These are phyloP conservation scores for Aspergillus ruber DNA, from an alignment of 2,329 filamentous ascomycete species.

Conservation along the genomic window DNA sequence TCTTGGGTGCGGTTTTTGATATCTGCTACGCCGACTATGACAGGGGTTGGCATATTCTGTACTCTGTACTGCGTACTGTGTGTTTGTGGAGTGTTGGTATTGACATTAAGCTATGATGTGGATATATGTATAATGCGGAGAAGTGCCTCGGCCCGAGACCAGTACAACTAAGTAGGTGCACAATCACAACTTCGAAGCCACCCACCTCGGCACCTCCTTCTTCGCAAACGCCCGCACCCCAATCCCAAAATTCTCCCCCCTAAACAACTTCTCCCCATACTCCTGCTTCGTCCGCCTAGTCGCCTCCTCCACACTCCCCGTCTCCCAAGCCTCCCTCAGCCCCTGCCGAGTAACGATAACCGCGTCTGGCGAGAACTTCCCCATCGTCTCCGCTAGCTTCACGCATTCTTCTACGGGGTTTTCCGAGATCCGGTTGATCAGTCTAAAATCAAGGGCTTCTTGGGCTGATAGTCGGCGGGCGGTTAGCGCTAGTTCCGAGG, in stretches of 20 bases:
- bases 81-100: background rate
- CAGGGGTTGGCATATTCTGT: conserved; percentile 34
- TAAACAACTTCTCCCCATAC: conserved; percentile 79
- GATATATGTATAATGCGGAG: background rate
- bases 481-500: conserved; percentile 67
- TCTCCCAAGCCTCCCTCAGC: conserved; percentile 64
- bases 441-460: conserved; percentile 56
- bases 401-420: conserved; percentile 70
- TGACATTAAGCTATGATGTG: background rate
- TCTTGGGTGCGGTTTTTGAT: conserved; percentile 54
- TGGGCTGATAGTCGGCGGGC: conserved; percentile 54
- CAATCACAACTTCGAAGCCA: conserved; percentile 20
- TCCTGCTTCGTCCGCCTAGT: conserved; percentile 76
- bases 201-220: conserved; percentile 84
- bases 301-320: conserved; percentile 54
- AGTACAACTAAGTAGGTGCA: background rate
- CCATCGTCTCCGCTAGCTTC: conserved; percentile 53
- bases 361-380: conserved; percentile 63
- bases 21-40: conserved; percentile 59
- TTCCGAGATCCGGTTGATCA: conserved; percentile 64
- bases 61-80: background rate
- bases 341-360: conserved; percentile 65
- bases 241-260: conserved; percentile 87
- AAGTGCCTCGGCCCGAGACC: background rate
- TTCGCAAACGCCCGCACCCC: conserved; percentile 57